Evolutionary conservation across 2,329 filamentous ascomycete species (phyloP), one percentile per base, ranked within the genome.

Genomic region (Aspergillus sp.): DNA sequence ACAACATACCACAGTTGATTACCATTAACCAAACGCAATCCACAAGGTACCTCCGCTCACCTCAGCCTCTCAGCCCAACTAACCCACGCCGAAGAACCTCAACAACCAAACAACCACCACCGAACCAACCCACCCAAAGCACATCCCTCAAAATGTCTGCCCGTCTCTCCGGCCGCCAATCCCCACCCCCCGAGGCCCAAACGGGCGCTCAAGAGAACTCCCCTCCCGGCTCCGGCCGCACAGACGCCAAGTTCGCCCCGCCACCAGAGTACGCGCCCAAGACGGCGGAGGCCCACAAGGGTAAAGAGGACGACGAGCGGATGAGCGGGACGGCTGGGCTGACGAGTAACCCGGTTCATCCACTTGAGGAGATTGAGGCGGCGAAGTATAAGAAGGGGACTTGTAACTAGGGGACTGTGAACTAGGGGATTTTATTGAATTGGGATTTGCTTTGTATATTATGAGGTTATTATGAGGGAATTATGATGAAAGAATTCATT

Each of bases 121-220:
- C 3, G 15, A 8, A 41, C 13, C 34, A 15, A 11, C 11, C 19
- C 15, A 43, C 11, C 46, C 43, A 53, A 45, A 30, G 7, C 19
- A 30, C 7, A 58, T 53, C 41, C 55, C 55, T 17, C 28, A 71
- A 57, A 54, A 75, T 92, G 90, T 88, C 90, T 70, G 83, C 85
- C 60, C 84, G 82, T 72, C 9, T 46, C n/a, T 78, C 85, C 78
- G 90, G 91, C 76, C 88, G 89, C 73, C 85, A 96, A 79, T 96
- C 92, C 34, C 93, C 92, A 64, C 81, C 88, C 56, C 91, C 91
- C 30, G 87, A 91, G 80, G 74, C 76, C 68, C 91, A 92, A 79
- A 80, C 83, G 43, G 88, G 85, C 62, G 78, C 81, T 59, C 91
- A 95, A 80, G 78, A 86, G 61, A 80, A 85, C 48, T 52, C 47